phyloP scores from a whole-genome alignment of 1,284 basidiomycete species.

The Fomitopsis pinicola region DNA sequence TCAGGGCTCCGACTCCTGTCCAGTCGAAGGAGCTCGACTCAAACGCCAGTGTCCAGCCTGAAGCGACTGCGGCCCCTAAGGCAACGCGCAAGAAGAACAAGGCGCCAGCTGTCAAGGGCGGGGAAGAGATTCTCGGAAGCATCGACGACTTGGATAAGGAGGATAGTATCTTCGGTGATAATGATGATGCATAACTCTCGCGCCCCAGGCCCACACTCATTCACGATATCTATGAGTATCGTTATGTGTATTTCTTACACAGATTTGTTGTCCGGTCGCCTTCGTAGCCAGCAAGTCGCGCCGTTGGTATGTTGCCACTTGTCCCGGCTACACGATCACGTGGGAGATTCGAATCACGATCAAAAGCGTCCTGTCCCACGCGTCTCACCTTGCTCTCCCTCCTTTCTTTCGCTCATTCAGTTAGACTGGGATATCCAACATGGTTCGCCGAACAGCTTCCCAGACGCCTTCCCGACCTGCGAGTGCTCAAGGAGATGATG shows the following conservation, averaged over 20 bases:
- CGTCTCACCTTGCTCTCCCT: too few species aligned
- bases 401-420: too few species aligned
- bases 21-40: slow-evolving; percentile 15
- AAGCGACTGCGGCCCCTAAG: neutral
- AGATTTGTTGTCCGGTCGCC: too few species aligned
- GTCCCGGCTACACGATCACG: neutral
- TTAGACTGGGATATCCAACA: neutral
- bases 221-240: neutral
- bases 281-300: too few species aligned
- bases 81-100: slow-evolving; percentile 22
- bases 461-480: slow-evolving; percentile 31
- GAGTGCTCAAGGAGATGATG: slow-evolving; percentile 37
- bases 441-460: slow-evolving; percentile 25
- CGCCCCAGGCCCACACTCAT: neutral
- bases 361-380: neutral
- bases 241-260: too few species aligned
- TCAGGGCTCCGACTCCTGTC: slow-evolving; percentile 46
- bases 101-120: slow-evolving; percentile 19
- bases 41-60: neutral
- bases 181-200: neutral
- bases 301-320: too few species aligned
- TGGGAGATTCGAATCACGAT: neutral
- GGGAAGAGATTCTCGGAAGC: slow-evolving; percentile 25
- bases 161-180: slow-evolving; percentile 5
- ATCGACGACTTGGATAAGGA: slow-evolving; percentile 23